A percentile compares a stretch with the other conserved stretches of the same genome.
Conservation (phyloP, 441 rosid species). For the Populus hybrid region DNA sequence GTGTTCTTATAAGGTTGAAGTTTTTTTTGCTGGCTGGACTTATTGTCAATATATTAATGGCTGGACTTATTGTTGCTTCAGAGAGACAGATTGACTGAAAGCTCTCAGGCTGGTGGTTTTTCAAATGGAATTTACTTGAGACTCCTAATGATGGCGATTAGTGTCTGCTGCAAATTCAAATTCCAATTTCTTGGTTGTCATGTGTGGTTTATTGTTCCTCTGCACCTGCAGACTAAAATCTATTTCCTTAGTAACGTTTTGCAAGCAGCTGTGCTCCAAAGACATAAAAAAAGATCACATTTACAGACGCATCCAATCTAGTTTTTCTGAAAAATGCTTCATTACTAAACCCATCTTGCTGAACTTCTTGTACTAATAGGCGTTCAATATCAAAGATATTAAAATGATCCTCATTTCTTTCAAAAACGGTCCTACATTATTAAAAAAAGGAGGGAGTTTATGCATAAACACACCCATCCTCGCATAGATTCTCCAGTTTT, state of each 20-base stretch:
- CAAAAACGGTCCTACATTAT: background rate
- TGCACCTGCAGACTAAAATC: background rate
- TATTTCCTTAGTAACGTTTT: no score
- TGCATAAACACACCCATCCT: slow-evolving; percentile 23
- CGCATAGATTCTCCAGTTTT: slow-evolving; percentile 32
- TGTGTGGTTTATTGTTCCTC: background rate
- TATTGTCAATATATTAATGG: no score
- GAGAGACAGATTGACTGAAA: no score
- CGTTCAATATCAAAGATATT: background rate
- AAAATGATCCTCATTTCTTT: background rate
- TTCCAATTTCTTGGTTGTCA: background rate
- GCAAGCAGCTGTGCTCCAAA: background rate
- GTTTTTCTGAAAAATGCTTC: background rate
- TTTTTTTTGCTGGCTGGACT: background rate
- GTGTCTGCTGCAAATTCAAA: background rate
- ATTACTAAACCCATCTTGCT: background rate
- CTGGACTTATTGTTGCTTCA: no score
- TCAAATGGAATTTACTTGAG: background rate
- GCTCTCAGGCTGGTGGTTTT: background rate
- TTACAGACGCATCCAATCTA: background rate
- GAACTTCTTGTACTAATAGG: background rate
- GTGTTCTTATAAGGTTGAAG: background rate
- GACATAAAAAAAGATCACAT: background rate
- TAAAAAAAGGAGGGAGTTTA: background rate
- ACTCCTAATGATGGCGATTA: background rate